Evolutionary conservation across 257 asterid species (phyloP).

Genomic region (Ajuga chamaepitys): DNA sequence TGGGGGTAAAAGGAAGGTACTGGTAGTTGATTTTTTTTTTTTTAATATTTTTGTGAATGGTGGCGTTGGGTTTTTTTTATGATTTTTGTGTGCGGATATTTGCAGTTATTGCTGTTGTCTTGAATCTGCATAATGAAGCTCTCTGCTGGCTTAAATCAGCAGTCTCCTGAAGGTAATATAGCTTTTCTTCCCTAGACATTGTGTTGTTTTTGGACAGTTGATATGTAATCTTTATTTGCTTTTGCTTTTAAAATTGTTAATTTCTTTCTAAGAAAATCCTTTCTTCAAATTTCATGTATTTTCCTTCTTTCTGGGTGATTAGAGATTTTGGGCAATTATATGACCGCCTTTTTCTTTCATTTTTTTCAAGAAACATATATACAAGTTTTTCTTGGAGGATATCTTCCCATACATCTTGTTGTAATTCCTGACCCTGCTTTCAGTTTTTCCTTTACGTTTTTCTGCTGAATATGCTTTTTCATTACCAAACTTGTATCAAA

Average conservation of each 20-base stretch:
- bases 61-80: conserved; percentile 6
- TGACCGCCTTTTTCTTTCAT: neutral
- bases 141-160: conserved; percentile 42
- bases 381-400: neutral
- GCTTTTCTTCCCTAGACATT: neutral
- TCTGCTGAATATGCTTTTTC: neutral
- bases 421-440: neutral
- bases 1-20: conserved; percentile 21
- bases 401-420: neutral
- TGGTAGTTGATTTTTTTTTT: conserved; percentile 9
- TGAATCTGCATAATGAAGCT: conserved; percentile 53
- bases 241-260: neutral
- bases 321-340: neutral
- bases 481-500: neutral
- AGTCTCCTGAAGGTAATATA: conserved; percentile 56
- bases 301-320: neutral
- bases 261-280: conserved; percentile 5
- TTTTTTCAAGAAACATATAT: neutral
- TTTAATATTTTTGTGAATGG: neutral
- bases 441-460: neutral
- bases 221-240: conserved; percentile 1
- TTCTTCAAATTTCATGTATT: conserved; percentile 3
- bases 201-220: conserved; percentile 9
- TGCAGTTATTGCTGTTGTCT: conserved; percentile 20
- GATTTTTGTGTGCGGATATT: conserved; percentile 10